Base-by-base conservation (phyloP, 768 basidiomycete genomes). In the Amanita polypyramis region DNA sequence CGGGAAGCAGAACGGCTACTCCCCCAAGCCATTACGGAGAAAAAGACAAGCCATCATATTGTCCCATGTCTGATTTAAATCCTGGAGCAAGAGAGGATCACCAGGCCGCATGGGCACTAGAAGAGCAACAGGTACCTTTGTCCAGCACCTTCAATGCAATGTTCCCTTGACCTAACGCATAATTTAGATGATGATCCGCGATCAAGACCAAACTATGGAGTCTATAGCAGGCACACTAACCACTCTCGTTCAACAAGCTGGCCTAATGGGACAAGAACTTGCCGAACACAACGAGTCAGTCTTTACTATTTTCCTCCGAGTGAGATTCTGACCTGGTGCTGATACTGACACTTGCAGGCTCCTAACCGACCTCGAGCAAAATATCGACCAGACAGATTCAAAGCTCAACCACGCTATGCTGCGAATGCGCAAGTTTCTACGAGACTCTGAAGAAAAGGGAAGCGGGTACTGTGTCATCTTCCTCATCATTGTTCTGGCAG, bases 191-290 rank as follows among this genome's bases (percentile, higher is more conserved):
- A 80, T 97, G 65, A 78, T 97, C 20, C 75, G 74, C 41, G 77
- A 88, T 57, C 96, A 99, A 70, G 96, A 99, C 59, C 74, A 79
- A 23, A 85, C 93, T 0, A 84, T 99, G 56, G 81, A 84, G 47
- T 77, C 85, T 0, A 94, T 99, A 59, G 77, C 84, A 0, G 91
- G 92, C 0, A 93, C 94, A 1, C 64, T 99, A 45, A 79, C 61
- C 49, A 93, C 85, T 0, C 69, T 99, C 5, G 82, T 84, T 0
- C 82, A 88, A 53, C 96, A 98, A 65, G 96, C 96, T 0, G 86
- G 85, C 9, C 69, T 97, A 27, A 99, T 99, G 80, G 95, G 95
- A 0, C 80, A 79, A 49, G 96, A 99, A 60, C 88, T 98, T 43
- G 70, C 62, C 7, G 91, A 94, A 60, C 96, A 99, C 57, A 88